These are phyloP conservation scores for Fomitopsis palustris DNA, from an alignment of 1,284 basidiomycete genomes.

Conservation along the genomic window DNA sequence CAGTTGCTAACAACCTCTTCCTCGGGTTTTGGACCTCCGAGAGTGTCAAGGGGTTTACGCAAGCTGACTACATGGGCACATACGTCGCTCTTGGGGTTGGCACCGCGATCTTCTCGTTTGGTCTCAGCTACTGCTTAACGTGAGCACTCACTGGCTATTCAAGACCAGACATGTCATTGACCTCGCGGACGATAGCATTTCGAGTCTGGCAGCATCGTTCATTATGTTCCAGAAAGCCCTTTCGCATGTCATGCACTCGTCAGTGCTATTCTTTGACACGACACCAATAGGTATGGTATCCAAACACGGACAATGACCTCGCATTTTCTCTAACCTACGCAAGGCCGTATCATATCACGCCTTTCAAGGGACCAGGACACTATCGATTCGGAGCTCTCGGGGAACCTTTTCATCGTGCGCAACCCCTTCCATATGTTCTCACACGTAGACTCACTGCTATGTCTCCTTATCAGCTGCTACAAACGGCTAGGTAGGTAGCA, in stretches of 20 bases:
- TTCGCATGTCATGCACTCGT: conserved; percentile 57
- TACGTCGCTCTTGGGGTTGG: conserved; percentile 62
- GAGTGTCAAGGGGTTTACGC: conserved; percentile 40
- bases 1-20: conserved; percentile 38
- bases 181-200: conserved; percentile 38
- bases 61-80: conserved; percentile 67
- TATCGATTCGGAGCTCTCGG: conserved; percentile 47
- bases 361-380: conserved; percentile 65
- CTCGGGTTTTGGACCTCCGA: conserved; percentile 38
- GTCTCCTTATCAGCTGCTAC: conserved; percentile 34
- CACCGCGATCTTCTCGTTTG: conserved; percentile 53
- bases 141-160: conserved; percentile 24
- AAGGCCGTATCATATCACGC: conserved; percentile 55
- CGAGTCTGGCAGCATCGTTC: conserved; percentile 55
- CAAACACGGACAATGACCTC: conserved; percentile 8
- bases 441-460: not conserved
- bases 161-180: not conserved
- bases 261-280: conserved; percentile 78
- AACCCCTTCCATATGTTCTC: not conserved
- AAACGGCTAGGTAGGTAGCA: conserved; percentile 33
- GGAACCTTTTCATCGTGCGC: conserved; percentile 32
- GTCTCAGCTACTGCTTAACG: conserved; percentile 52
- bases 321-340: conserved; percentile 19
- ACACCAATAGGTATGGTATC: conserved; percentile 68
- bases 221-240: conserved; percentile 59